phyloP scores from a whole-genome alignment of 768 basidiomycete species.

The Coprinellus micaceus region DNA sequence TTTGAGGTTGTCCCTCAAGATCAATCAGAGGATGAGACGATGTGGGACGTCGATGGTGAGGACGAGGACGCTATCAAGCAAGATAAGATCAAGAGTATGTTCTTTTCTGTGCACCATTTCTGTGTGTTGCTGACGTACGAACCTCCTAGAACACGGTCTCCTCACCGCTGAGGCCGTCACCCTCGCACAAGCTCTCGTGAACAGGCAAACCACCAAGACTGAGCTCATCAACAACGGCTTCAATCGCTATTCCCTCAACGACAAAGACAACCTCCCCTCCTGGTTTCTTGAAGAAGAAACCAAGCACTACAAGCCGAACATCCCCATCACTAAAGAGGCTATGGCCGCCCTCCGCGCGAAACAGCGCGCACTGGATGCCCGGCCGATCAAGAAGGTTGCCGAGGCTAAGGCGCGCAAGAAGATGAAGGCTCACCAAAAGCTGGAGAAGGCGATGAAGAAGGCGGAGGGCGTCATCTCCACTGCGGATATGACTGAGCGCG shows the following conservation, averaged over 20 bases:
- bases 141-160: conserved; percentile 66
- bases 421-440: conserved; percentile 73
- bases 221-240: conserved; percentile 93
- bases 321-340: conserved; percentile 97
- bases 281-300: conserved; percentile 99
- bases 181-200: conserved; percentile 86
- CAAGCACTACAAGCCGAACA: conserved; percentile 88
- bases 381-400: conserved; percentile 98
- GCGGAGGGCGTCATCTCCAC: conserved; percentile 90
- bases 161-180: conserved; percentile 87
- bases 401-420: conserved; percentile 99
- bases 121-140: neutral
- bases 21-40: conserved; percentile 53
- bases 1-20: conserved; percentile 76
- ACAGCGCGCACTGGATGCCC: conserved; percentile 90
- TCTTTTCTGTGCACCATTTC: conserved; percentile 4
- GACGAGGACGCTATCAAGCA: conserved; percentile 67
- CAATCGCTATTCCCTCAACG: conserved; percentile 86
- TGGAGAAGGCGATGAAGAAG: conserved; percentile 94
- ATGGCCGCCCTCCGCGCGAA: conserved; percentile 79
- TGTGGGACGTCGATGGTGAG: conserved; percentile 82
- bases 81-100: conserved; percentile 64
- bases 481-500: conserved; percentile 87
- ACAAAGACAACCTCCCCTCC: conserved; percentile 85
- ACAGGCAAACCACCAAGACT: conserved; percentile 84